Conservation (phyloP, 352 stramenopile species). For the Phytophthora meadii region DNA sequence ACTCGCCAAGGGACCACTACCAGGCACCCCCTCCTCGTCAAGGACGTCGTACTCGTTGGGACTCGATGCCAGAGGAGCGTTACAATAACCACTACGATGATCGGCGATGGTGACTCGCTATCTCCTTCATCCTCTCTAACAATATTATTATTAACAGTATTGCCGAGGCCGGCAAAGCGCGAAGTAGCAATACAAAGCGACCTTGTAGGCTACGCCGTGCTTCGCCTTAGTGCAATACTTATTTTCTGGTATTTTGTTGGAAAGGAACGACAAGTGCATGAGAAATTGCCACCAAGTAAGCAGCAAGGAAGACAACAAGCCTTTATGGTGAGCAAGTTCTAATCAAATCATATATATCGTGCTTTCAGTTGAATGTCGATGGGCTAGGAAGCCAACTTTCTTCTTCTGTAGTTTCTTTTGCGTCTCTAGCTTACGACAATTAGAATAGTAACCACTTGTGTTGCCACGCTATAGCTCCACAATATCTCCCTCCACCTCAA, state of each 20-base stretch:
- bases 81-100: conserved; percentile 40
- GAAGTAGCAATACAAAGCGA: conserved; percentile 45
- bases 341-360: conserved; percentile 41
- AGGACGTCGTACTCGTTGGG: conserved; percentile 40
- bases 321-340: conserved; percentile 17
- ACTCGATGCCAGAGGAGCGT: conserved; percentile 46
- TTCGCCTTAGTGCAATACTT: conserved; percentile 41
- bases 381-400: conserved; percentile 5
- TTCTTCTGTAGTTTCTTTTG: background rate
- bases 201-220: conserved; percentile 41
- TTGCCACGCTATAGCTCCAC: conserved; percentile 51
- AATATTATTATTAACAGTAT: conserved; percentile 56
- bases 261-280: conserved; percentile 19
- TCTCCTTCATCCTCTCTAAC: conserved; percentile 36
- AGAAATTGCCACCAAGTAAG: conserved; percentile 3
- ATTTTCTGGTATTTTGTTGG: conserved; percentile 39
- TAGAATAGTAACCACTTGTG: conserved; percentile 24
- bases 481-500: conserved; percentile 68
- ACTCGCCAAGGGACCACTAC: conserved; percentile 38
- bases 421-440: conserved; percentile 7
- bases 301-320: background rate
- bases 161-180: conserved; percentile 39
- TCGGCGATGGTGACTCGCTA: conserved; percentile 34
- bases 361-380: conserved; percentile 18
- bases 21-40: conserved; percentile 28